Evolutionary conservation across 495 filamentous ascomycete species (phyloP).

Genomic region (Tetracladium marchalianum): DNA sequence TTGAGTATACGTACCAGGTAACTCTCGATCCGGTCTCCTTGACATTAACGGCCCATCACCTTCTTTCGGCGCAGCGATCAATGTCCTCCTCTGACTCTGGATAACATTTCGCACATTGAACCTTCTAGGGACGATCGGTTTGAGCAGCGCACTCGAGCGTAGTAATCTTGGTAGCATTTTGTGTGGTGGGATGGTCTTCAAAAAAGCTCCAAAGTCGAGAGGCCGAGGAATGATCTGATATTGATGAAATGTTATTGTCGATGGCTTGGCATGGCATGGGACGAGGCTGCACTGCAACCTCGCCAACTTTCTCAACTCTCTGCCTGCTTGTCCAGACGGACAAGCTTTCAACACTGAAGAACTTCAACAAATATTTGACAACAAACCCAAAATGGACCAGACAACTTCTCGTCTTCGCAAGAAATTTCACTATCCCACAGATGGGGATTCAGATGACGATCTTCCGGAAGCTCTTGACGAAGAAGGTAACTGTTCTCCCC

Average conservation of each 20-base stretch:
- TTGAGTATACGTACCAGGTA: slow-evolving; percentile 43
- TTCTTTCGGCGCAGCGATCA: slow-evolving; percentile 33
- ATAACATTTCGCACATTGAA: not conserved
- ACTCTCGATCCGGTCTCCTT: slow-evolving; percentile 69
- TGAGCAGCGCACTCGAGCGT: slow-evolving; percentile 10
- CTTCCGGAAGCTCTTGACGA: slow-evolving; percentile 49
- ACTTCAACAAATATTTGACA: not conserved
- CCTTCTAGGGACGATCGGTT: not conserved
- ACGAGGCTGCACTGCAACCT: not conserved
- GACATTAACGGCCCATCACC: slow-evolving; percentile 65
- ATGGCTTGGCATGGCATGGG: not conserved
- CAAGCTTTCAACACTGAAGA: too few species aligned
- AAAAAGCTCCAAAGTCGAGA: not conserved
- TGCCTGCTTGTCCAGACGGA: too few species aligned
- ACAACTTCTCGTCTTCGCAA: slow-evolving; percentile 42
- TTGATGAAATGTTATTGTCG: not conserved
- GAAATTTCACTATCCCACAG: slow-evolving; percentile 52
- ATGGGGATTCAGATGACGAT: slow-evolving; percentile 35
- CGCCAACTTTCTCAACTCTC: not conserved
- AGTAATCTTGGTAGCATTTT: slow-evolving; percentile 19
- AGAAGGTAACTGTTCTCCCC: slow-evolving; percentile 37
- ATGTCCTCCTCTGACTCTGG: slow-evolving; percentile 7
- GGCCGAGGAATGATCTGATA: not conserved
- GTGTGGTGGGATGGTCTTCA: not conserved
- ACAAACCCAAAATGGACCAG: slow-evolving; percentile 12